Percentiles rank a stretch among this genome's conserved stretches.
Evolutionary conservation across 257 asterid species (phyloP).

Genomic region (Fraxinus excelsior): DNA sequence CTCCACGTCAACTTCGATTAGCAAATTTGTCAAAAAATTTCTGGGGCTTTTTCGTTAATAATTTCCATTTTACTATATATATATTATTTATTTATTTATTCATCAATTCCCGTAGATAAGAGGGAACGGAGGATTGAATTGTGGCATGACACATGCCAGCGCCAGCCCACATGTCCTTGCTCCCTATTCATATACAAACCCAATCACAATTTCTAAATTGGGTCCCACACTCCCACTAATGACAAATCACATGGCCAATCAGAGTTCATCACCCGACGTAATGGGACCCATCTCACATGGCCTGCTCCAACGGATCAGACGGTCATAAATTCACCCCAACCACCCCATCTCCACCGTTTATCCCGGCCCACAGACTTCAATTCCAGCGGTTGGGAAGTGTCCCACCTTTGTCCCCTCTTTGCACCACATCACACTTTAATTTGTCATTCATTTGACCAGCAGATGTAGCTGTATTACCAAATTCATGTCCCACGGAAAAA

Average conservation of each 20-base stretch:
- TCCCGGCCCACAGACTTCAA: constrained; percentile 20
- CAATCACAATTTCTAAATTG: not conserved
- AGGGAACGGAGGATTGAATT: too few species aligned
- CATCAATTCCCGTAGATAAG: too few species aligned
- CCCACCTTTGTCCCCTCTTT: constrained; percentile 40
- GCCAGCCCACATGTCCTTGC: constrained; percentile 27
- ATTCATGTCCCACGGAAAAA: constrained; percentile 30
- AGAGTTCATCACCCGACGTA: constrained; percentile 30
- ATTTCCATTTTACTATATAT: too few species aligned
- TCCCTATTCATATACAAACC: constrained; percentile 2
- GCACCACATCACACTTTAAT: constrained; percentile 21
- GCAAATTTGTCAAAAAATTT: too few species aligned
- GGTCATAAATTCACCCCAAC: not conserved
- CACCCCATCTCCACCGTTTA: constrained; percentile 19
- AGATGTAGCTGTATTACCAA: constrained; percentile 28
- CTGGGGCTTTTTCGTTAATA: too few species aligned
- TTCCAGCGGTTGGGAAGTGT: constrained; percentile 33
- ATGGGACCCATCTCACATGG: constrained; percentile 41
- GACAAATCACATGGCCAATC: constrained; percentile 22
- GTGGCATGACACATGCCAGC: not conserved
- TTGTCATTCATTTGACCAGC: constrained; percentile 43
- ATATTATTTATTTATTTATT: too few species aligned
- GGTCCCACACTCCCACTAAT: constrained; percentile 27
- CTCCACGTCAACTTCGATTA: too few species aligned
- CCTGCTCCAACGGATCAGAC: constrained; percentile 25